A percentile compares a stretch with the other conserved stretches of the same genome.
phyloP scores from a whole-genome alignment of 2,329 filamentous ascomycete species.

The Stagonosporopsis chrysanthemi region DNA sequence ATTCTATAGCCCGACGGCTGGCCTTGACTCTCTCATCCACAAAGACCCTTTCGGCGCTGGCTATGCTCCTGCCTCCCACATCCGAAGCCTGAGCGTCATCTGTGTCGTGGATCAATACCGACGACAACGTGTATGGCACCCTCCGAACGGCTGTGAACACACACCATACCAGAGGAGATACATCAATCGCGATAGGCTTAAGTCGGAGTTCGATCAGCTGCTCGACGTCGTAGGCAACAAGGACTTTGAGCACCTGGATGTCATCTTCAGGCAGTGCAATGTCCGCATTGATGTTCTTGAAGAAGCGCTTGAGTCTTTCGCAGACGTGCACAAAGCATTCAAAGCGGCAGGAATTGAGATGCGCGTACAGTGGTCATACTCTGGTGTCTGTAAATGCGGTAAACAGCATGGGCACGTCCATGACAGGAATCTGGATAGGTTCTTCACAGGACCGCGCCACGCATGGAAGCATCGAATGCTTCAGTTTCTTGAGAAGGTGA shows the following conservation, averaged over 20 bases:
- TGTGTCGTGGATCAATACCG: not conserved
- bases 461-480: conserved; percentile 3
- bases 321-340: not conserved
- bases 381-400: not conserved
- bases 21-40: not conserved
- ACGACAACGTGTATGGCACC: not conserved
- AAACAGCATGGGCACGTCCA: not conserved
- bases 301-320: conserved; percentile 1
- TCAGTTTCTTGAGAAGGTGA: not conserved
- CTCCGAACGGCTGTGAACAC: not conserved
- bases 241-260: not conserved
- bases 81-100: not conserved
- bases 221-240: not conserved
- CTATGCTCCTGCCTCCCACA: not conserved
- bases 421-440: not conserved
- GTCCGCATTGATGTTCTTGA: conserved; percentile 4
- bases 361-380: not conserved
- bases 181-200: not conserved
- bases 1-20: not conserved
- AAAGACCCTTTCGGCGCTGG: not conserved
- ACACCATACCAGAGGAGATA: not conserved
- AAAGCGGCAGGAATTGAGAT: not conserved
- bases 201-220: not conserved
- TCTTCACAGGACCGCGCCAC: not conserved
- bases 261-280: conserved; percentile 1